Base-by-base conservation (phyloP, 768 basidiomycete species). In the Cystofilobasidium bisporidii region DNA sequence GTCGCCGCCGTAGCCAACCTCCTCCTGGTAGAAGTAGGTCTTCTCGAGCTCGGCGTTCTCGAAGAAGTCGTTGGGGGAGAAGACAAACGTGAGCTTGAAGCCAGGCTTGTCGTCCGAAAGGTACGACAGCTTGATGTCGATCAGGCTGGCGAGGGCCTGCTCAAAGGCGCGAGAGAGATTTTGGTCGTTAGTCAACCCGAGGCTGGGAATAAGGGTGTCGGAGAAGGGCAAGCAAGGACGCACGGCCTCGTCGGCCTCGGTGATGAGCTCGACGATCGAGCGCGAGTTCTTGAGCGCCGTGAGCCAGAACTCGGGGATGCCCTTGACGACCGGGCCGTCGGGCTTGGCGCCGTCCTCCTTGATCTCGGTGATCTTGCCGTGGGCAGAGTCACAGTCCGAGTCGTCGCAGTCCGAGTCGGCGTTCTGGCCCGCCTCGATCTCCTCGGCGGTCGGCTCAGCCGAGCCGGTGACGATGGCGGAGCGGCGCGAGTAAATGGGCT, bases 251-350 rank as follows among this genome's bases (percentile, higher is more conserved):
- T 99, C 94, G 65, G 88, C 86, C 73, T 98, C 92, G 30, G 90
- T 94, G 80, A 98, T 90, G 75, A 92, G 81, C 24, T 93, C 91
- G 50, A 83, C 82, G 64, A 97, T 82, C 60, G 84, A 88, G 67
- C 87, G 78, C 77, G 98, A 92, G 79, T 96, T 98, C 71, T 88
- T 85, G 63, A 98, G 82, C 3, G 92, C 91, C 1, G 96, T 98
- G 73, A 96, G 85, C 94, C 94, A 99, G 83, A 99, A 99, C 73
- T 94, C 87, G 61, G 93, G 90, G 72, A 99, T 89, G 62, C 86
- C 82, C 74, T 78, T 77, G 65, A 75, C 59, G 32, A 75, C 68
- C 41, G 76, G 65, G 10, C 67, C 67, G 59, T 72, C 64, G 47
- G 72, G 65, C 41, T 81, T 67, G n/a, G 50, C 65, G 48, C 69